A percentile compares a stretch with the other conserved stretches of the same genome.
phyloP scores from a whole-genome alignment of 306 rosid genomes.

The Abrus pulchellus region DNA sequence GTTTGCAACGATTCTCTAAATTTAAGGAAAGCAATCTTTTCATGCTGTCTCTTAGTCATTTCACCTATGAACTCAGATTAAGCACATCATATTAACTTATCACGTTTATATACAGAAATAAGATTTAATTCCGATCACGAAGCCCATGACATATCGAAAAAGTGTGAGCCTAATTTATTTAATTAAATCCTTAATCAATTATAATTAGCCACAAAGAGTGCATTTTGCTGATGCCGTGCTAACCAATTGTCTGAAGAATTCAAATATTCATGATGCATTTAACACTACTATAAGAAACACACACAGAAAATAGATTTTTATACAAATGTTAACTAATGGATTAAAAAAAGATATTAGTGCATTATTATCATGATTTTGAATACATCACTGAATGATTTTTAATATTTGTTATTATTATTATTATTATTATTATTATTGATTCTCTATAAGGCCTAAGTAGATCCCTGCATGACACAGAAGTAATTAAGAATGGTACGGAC shows the following conservation, averaged over 20 bases:
- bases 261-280: background rate
- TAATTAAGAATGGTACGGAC: background rate
- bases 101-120: background rate
- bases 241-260: background rate
- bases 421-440: too few relatives aligned
- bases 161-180: background rate
- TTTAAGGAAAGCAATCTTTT: slow-evolving; percentile 47
- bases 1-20: slow-evolving; percentile 40
- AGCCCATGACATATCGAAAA: slow-evolving; percentile 4
- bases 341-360: too few relatives aligned
- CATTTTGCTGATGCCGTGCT: background rate
- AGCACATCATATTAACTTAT: background rate
- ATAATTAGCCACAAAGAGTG: background rate
- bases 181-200: slow-evolving; percentile 23
- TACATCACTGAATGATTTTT: too few relatives aligned
- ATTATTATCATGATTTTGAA: too few relatives aligned
- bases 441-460: too few relatives aligned
- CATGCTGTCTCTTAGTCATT: slow-evolving; percentile 31
- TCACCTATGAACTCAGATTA: slow-evolving; percentile 12
- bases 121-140: slow-evolving; percentile 15
- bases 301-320: too few relatives aligned
- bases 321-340: too few relatives aligned
- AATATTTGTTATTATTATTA: too few relatives aligned
- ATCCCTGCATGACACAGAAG: background rate
- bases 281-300: too few relatives aligned